Base-by-base conservation (phyloP, 805 yeast species). In the Metschnikowia henanensis region DNA sequence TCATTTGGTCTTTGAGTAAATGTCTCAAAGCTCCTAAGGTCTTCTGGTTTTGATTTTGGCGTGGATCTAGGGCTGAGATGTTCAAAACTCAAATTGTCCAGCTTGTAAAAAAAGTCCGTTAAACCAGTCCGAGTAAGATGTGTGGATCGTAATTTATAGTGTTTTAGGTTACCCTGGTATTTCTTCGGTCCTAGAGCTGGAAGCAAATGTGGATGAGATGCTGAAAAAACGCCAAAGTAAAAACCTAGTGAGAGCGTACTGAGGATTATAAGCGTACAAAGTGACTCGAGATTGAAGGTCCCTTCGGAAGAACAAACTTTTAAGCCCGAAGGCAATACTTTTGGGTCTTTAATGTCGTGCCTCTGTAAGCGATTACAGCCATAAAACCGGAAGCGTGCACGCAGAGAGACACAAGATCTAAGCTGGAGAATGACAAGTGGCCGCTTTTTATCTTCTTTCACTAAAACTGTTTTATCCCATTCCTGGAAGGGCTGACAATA, bases 341-440 rank as follows among this genome's bases (percentile, higher is more conserved):
- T 18, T 8, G 30, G 28, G 26, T 22, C 10, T 9, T 21, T 7
- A 7, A 33, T 28, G 30, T 40, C 44, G 7, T 35, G 30, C 31
- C 45, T 23, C 21, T 25, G 35, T 16, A 41, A 25, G 19, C 45
- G 40, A 36, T 30, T 41, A 21, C 33, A 19, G 12, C 45, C 45
- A 21, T n/a, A 30, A 16, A 36, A 41, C 10, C 40, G 40, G 17
- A 30, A 15, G 6, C n/a, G 37, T 15, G 36, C 40, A 30, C 17
- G 44, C n/a, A 10, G 15, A 9, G 41, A 37, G 10, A 6, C 9
- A 15, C 19, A 37, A 16, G 35, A 30, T 5, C 17, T 15, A 17
- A 10, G 13, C 8, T 22, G 15, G 3, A 16, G 20, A 16, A 16
- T 8, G 3, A 21, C 9, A 6, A 8, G 8, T 13, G 8, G 22